Conservation (phyloP, 1,139 yeast species). For the Lodderomyces margitis region DNA sequence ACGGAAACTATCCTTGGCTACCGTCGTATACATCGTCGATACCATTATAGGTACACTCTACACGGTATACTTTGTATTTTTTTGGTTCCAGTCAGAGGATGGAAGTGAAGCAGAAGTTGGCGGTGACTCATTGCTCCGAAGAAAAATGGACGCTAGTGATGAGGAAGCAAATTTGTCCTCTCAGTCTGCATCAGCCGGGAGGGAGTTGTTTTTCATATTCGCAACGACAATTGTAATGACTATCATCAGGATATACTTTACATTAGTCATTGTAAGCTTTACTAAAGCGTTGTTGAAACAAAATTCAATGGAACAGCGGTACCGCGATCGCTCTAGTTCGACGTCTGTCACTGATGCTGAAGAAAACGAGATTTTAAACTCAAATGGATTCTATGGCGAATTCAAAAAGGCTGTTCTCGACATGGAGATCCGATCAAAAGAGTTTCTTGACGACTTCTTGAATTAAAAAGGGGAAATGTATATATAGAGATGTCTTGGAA, state of each 20-base stretch:
- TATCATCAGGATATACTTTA: conserved; percentile 62
- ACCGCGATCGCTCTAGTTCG: conserved; percentile 14
- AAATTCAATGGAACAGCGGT: conserved; percentile 22
- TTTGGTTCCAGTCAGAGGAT: conserved; percentile 66
- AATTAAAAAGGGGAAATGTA: not conserved
- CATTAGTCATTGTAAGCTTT: conserved; percentile 61
- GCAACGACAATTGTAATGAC: conserved; percentile 53
- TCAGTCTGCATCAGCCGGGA: conserved; percentile 66
- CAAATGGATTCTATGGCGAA: conserved; percentile 22
- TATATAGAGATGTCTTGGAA: not conserved
- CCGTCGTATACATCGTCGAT: conserved; percentile 64
- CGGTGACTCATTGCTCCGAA: conserved; percentile 11
- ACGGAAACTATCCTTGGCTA: conserved; percentile 55
- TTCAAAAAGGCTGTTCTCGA: conserved; percentile 24
- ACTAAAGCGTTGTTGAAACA: conserved; percentile 46
- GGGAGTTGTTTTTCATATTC: conserved; percentile 71
- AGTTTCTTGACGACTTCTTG: conserved; percentile 22
- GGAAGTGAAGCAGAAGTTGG: conserved; percentile 14
- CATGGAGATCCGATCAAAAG: conserved; percentile 33
- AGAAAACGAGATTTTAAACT: conserved; percentile 25
- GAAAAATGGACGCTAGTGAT: conserved; percentile 11
- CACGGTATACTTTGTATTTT: conserved; percentile 68
- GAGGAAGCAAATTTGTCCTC: conserved; percentile 22
- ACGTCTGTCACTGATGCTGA: conserved; percentile 20
- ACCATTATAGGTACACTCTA: conserved; percentile 65